Conservation (phyloP, 208 protist species). For the Herpetomonas muscarum region DNA sequence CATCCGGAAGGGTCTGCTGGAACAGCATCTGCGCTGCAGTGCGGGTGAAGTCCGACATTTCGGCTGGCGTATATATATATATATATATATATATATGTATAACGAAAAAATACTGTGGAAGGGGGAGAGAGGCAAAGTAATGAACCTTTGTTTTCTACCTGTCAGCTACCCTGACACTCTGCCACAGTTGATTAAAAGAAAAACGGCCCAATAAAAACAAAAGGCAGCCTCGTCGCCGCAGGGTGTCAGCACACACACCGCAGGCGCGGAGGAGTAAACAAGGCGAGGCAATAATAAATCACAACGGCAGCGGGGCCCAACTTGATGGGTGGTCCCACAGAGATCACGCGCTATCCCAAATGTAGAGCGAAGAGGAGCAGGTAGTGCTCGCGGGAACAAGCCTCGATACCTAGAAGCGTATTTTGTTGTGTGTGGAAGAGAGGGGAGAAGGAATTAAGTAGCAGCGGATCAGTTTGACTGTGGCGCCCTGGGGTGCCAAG, state of each 20-base stretch:
- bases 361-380: too few species aligned
- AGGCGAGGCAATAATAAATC: too few species aligned
- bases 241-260: neutral
- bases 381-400: too few species aligned
- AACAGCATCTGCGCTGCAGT: constrained; percentile 65
- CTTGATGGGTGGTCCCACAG: too few species aligned
- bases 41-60: constrained; percentile 29
- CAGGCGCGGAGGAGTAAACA: neutral
- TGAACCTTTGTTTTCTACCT: neutral
- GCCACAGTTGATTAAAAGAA: constrained; percentile 3
- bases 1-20: constrained; percentile 88
- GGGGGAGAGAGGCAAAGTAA: neutral
- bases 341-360: too few species aligned
- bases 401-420: too few species aligned
- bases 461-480: too few species aligned
- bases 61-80: neutral
- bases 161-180: neutral
- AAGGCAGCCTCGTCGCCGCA: neutral
- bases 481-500: too few species aligned
- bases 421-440: too few species aligned
- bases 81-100: constrained; percentile 1
- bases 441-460: too few species aligned
- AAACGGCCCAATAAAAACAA: constrained; percentile 1
- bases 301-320: too few species aligned
- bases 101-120: neutral